Evolutionary conservation across 257 asterid species (phyloP).

Genomic region (Solanum piurae): DNA sequence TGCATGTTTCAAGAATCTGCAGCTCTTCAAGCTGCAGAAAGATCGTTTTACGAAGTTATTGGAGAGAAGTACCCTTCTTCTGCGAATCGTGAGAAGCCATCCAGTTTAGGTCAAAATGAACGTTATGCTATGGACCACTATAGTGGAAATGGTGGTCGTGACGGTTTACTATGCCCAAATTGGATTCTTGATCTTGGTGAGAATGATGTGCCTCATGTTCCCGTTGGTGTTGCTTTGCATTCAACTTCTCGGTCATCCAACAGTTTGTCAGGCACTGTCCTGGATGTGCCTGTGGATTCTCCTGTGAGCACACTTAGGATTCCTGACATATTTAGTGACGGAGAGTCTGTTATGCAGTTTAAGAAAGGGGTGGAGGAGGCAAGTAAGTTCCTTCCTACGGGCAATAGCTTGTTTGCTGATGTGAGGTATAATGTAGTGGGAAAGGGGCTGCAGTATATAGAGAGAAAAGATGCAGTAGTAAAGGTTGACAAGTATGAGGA

Average conservation of each 20-base stretch:
- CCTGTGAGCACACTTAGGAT: constrained; percentile 35
- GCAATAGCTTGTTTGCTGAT: constrained; percentile 17
- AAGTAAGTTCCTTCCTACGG: constrained; percentile 46
- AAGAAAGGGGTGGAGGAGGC: constrained; percentile 62
- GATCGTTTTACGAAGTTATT: constrained; percentile 55
- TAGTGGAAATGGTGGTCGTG: not conserved
- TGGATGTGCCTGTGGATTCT: constrained; percentile 37
- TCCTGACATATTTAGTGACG: constrained; percentile 32
- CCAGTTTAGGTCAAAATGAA: constrained; percentile 13
- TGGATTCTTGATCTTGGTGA: constrained; percentile 19
- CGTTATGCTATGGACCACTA: constrained; percentile 6
- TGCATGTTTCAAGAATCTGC: constrained; percentile 48
- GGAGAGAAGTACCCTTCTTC: constrained; percentile 49
- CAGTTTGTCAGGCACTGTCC: constrained; percentile 29
- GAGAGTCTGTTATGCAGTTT: constrained; percentile 44
- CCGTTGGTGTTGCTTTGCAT: constrained; percentile 11
- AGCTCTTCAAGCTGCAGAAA: constrained; percentile 57
- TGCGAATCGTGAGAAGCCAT: constrained; percentile 12
- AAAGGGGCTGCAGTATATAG: constrained; percentile 11
- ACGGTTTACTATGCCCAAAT: constrained; percentile 19
- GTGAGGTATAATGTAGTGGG: constrained; percentile 6
- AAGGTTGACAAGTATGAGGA: constrained; percentile 15
- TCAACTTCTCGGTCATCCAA: constrained; percentile 25
- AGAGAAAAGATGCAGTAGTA: not conserved
- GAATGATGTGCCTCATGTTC: not conserved